Evolutionary conservation across 345 rosid genomes (phyloP).

Genomic region (Schrenkiella parvula): DNA sequence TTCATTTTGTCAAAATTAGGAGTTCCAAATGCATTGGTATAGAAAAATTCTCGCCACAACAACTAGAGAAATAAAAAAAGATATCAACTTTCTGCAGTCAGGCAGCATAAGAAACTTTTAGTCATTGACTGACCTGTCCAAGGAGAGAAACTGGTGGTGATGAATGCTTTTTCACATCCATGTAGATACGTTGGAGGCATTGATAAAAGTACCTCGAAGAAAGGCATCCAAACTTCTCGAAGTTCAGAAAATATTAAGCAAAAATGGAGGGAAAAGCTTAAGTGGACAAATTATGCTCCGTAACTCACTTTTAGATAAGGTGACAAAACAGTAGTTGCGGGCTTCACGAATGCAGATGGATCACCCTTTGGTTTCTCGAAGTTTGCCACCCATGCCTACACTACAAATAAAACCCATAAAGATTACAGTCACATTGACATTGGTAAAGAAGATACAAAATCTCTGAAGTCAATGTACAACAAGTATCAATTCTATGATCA

Average conservation of each 20-base stretch:
- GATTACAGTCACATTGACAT: background rate
- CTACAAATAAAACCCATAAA: conserved; percentile 1
- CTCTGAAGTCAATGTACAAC: background rate
- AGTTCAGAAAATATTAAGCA: conserved; percentile 12
- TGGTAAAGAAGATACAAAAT: background rate
- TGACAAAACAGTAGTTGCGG: conserved; percentile 86
- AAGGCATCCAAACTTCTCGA: conserved; percentile 90
- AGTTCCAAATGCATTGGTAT: conserved; percentile 80
- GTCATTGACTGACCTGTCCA: conserved; percentile 67
- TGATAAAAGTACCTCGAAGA: conserved; percentile 95
- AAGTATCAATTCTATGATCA: background rate
- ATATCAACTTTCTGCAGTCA: conserved; percentile 11
- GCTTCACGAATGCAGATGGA: conserved; percentile 78
- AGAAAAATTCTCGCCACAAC: conserved; percentile 93
- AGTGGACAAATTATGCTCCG: background rate
- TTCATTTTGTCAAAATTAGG: conserved; percentile 87
- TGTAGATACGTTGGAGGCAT: conserved; percentile 59
- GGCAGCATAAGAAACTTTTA: background rate
- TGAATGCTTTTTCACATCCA: conserved; percentile 60
- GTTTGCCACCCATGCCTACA: conserved; percentile 86
- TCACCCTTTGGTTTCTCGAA: conserved; percentile 98
- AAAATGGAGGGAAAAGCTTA: background rate
- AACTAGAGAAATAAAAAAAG: conserved; percentile 39
- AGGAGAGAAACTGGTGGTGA: conserved; percentile 93
- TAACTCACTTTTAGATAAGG: conserved; percentile 89